Base-by-base conservation (phyloP, 1,284 basidiomycete species). In the Ustilago curta region DNA sequence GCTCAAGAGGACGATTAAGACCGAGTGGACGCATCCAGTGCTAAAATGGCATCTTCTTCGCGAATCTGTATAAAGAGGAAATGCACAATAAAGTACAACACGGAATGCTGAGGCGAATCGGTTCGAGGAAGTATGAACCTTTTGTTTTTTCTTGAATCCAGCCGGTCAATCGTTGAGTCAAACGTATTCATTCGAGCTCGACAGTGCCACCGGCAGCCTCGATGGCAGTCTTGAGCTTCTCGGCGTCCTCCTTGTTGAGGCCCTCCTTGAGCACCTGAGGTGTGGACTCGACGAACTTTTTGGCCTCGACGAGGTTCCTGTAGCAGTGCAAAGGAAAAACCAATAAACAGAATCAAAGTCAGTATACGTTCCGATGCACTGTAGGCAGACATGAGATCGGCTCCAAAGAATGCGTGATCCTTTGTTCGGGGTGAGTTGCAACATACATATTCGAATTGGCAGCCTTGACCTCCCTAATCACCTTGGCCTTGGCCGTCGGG, bases 231-330 rank as follows among this genome's bases (percentile, higher is more conserved):
- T 96, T 90, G 83, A 99, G 88, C 88, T 98, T 98, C 86, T 98
- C 96, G 12, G 95, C 95, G 53, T 99, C 97, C 82, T 99, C 97
- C 87, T 99, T 99, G 37, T 93, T 90, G 68, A 97, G 85, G 85
- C 94, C 94, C 87, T 99, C 97, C 88, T 99, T 99, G 82, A 99
- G 88, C 4, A 92, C 88, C 87, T 98, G 93, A 35, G 97, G 97
- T 78, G 94, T 87, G 27, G 93, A 94, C 87, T 99, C 97, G 66
- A 99, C 97, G 82, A 99, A 97, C 88, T 97, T 99, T 90, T 99
- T 99, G 39, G 97, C 97, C 95, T 84, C 83, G 32, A 84, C 83
- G 27, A 84, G 65, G 77, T 84, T 84, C 78, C 71, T 79, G 66
- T 51, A 14, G 29, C 19, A 47, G 8, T 1, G 35, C 37, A 51